A percentile compares a stretch with the other conserved stretches of the same genome.
phyloP scores from a whole-genome alignment of 352 stramenopile species.

The Phytophthora foliorum region DNA sequence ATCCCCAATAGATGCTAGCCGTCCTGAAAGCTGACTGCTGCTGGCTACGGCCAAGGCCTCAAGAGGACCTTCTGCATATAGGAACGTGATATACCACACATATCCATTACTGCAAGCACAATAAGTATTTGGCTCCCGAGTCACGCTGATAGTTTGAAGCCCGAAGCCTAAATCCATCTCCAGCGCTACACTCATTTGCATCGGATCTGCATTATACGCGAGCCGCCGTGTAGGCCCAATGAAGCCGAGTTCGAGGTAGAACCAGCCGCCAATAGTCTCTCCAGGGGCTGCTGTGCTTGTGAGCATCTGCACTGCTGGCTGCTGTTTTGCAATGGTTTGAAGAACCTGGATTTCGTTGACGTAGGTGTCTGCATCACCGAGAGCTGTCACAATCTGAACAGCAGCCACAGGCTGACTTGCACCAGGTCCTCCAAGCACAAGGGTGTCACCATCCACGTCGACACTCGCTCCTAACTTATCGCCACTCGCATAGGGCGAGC shows the following conservation, averaged over 20 bases:
- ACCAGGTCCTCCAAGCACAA: constrained; percentile 73
- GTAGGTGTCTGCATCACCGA: constrained; percentile 59
- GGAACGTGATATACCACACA: constrained; percentile 84
- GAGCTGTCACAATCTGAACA: constrained; percentile 74
- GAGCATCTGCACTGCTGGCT: constrained; percentile 74
- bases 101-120: constrained; percentile 79
- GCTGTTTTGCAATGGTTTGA: constrained; percentile 59
- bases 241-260: constrained; percentile 64
- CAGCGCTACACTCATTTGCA: constrained; percentile 71
- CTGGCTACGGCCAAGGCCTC: constrained; percentile 49
- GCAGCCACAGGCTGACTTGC: constrained; percentile 68
- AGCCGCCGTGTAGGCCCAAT: constrained; percentile 68
- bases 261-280: constrained; percentile 78
- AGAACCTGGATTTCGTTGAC: constrained; percentile 83
- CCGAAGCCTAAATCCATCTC: constrained; percentile 84
- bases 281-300: constrained; percentile 73
- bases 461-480: constrained; percentile 74
- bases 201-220: constrained; percentile 74
- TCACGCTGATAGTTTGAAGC: constrained; percentile 64
- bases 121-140: constrained; percentile 67
- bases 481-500: constrained; percentile 60
- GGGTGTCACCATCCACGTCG: constrained; percentile 70
- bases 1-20: constrained; percentile 64
- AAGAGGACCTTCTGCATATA: constrained; percentile 69
- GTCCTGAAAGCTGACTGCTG: constrained; percentile 66